Base-by-base conservation (phyloP, 768 basidiomycete genomes). In the Amanita phalloides region DNA sequence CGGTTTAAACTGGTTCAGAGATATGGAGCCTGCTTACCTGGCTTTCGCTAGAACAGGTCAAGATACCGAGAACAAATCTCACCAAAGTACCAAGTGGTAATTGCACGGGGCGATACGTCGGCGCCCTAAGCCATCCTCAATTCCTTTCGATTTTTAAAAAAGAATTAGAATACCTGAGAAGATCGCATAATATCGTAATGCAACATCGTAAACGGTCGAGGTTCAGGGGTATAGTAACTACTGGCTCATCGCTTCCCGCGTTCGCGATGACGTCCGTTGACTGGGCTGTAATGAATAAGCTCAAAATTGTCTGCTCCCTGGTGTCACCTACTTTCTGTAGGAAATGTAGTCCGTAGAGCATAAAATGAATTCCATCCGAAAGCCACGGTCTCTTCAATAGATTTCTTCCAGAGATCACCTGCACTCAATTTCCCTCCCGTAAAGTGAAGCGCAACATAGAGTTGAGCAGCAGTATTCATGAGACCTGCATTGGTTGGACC, bases 381-480 rank as follows among this genome's bases (percentile, higher is more conserved):
- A 0, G 67, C 68, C 45, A 91, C 54, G 1, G 82, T 80, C 26
- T 84, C 84, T 45, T 90, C 86, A 23, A 90, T 53, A 13, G 79
- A 80, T 58, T 84, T 88, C 56, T 82, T 75, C 90, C 90, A 92
- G 4, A 84, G 58, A 48, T 70, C 77, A 9, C 79, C 71, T 13
- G 82, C 81, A 23, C 83, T 86, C 7, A 87, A 81, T 65, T 90
- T 92, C 6, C 90, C 90, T 20, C 87, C 87, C 0, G 85, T 82
- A 26, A 78, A 66, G 63, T 84, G 84, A 4, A 92, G 71, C 21
- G 72, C 66, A 3, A 81, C 67, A 53, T 83, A 86, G 20, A 92
- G 71, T 17, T 67, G 61, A 5, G 80, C 79, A 2, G 82, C 74
- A 11, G 79, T 70, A 38, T 66, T 57, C 0, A 79, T 54, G 4